Percentiles rank a stretch among this genome's conserved stretches.
phyloP scores from a whole-genome alignment of 202 grass and related monocot genomes.

The Digitaria exilis region DNA sequence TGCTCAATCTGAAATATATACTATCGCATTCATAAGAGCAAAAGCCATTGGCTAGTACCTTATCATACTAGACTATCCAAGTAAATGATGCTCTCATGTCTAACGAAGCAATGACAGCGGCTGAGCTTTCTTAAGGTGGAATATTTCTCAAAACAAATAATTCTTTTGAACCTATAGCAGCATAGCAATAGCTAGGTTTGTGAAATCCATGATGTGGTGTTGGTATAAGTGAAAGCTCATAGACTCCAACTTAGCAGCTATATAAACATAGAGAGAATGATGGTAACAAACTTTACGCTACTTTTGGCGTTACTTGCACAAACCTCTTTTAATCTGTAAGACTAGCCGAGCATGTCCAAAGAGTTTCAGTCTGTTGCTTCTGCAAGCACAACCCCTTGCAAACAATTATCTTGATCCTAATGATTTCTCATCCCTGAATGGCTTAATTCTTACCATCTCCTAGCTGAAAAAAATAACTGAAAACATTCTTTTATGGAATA shows the following conservation, averaged over 20 bases:
- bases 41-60: not conserved
- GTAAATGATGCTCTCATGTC: not conserved
- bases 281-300: not conserved
- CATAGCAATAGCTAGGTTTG: not conserved
- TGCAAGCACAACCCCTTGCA: no score
- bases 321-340: not conserved
- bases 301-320: not conserved
- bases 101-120: not conserved
- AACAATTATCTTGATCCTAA: no score
- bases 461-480: no score
- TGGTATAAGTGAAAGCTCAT: not conserved
- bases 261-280: not conserved
- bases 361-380: not conserved
- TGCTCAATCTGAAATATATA: not conserved
- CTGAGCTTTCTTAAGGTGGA: slow-evolving; percentile 36
- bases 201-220: not conserved
- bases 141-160: slow-evolving; percentile 35
- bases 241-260: not conserved
- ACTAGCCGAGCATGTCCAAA: not conserved
- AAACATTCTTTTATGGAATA: no score
- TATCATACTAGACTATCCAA: not conserved
- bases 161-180: slow-evolving; percentile 8
- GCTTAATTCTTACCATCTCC: no score
- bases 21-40: not conserved
- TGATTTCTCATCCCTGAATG: no score